phyloP scores from a whole-genome alignment of 129 eudicot species.

The Oenanthe sinensis region DNA sequence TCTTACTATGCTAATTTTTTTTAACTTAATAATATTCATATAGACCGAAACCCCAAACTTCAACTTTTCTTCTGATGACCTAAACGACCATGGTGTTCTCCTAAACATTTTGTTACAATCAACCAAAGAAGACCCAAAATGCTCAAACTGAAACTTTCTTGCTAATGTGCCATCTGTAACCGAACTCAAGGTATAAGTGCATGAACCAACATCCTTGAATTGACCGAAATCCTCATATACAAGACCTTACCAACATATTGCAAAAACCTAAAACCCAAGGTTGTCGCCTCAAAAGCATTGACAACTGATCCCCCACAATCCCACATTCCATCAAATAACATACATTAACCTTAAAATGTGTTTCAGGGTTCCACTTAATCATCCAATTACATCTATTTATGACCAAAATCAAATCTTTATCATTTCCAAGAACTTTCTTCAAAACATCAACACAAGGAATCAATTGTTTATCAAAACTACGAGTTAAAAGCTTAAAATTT shows the following conservation, averaged over 20 bases:
- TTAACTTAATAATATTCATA: slow-evolving; percentile 21
- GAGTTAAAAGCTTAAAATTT: neutral
- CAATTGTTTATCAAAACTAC: neutral
- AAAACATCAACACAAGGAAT: neutral
- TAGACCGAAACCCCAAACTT: slow-evolving; percentile 29
- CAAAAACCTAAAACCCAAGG: slow-evolving; percentile 24
- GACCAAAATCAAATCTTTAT: neutral
- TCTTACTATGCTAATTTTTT: slow-evolving; percentile 20
- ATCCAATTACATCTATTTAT: neutral
- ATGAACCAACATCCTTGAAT: slow-evolving; percentile 44
- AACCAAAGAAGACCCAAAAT: slow-evolving; percentile 27
- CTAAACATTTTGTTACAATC: slow-evolving; percentile 28
- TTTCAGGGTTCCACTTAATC: neutral
- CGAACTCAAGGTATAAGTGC: slow-evolving; percentile 24
- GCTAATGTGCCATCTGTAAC: slow-evolving; percentile 20
- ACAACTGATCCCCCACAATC: neutral
- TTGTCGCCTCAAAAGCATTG: neutral
- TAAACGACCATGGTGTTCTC: slow-evolving; percentile 23
- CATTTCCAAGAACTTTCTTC: neutral
- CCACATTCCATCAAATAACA: neutral
- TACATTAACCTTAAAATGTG: neutral
- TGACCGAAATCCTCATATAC: slow-evolving; percentile 25
- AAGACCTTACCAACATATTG: slow-evolving; percentile 19
- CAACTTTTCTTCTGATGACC: slow-evolving; percentile 31
- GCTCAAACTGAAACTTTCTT: slow-evolving; percentile 20